phyloP scores from a whole-genome alignment of 1,284 basidiomycete species.

The Salmacisia buchloeana region DNA sequence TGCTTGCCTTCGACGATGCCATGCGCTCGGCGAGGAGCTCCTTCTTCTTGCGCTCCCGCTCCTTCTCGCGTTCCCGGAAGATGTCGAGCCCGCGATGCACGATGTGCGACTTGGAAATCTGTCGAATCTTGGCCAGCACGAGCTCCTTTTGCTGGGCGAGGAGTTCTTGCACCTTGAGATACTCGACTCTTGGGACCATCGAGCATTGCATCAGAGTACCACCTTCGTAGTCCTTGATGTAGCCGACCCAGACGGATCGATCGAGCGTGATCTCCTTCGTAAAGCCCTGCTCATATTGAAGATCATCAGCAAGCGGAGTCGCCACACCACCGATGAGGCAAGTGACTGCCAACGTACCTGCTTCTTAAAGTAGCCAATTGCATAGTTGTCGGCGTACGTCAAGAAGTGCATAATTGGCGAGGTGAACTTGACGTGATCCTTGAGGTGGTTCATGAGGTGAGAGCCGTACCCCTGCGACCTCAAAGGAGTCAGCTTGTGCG shows the following conservation, averaged over 20 bases:
- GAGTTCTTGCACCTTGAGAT: constrained; percentile 74
- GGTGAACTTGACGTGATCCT: constrained; percentile 79
- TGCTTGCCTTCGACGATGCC: not conserved
- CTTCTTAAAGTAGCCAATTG: constrained; percentile 98
- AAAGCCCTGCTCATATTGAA: constrained; percentile 60
- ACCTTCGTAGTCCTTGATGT: constrained; percentile 99
- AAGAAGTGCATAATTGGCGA: constrained; percentile 85
- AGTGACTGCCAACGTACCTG: constrained; percentile 54
- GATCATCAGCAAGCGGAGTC: not conserved
- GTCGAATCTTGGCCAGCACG: constrained; percentile 72
- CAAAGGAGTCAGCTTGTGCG: not conserved
- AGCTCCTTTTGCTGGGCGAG: constrained; percentile 73
- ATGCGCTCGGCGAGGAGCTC: not conserved
- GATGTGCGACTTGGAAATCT: constrained; percentile 78
- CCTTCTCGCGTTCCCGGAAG: constrained; percentile 61
- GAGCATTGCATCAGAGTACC: constrained; percentile 99
- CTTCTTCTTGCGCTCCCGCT: constrained; percentile 6
- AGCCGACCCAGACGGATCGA: constrained; percentile 90
- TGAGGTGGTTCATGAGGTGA: constrained; percentile 98
- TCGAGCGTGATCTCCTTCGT: constrained; percentile 91
- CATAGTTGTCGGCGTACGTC: constrained; percentile 98
- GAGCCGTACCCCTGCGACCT: constrained; percentile 80
- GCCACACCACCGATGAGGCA: not conserved
- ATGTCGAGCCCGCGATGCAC: constrained; percentile 75
- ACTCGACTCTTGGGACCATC: constrained; percentile 84